phyloP scores from a whole-genome alignment of 1,284 basidiomycete genomes.

The Sporisorium scitamineum region DNA sequence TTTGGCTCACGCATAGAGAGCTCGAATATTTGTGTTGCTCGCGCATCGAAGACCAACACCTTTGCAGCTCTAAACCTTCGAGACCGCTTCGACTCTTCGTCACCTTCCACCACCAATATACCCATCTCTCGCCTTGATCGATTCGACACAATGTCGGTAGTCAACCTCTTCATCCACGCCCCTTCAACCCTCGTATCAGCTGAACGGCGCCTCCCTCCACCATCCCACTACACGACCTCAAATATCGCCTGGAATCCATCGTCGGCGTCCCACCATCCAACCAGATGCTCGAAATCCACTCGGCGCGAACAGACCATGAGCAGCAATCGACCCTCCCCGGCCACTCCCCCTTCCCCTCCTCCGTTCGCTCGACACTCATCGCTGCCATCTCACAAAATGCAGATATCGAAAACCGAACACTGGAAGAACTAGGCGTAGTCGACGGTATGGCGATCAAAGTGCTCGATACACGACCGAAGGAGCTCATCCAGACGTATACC shows the following conservation, averaged over 20 bases:
- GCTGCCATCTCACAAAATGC: slow-evolving; percentile 72
- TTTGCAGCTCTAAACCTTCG: neutral
- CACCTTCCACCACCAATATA: neutral
- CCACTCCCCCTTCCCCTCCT: slow-evolving; percentile 16
- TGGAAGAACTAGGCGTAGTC: slow-evolving; percentile 80
- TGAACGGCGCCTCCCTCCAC: slow-evolving; percentile 53
- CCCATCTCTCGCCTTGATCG: neutral
- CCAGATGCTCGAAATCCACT: slow-evolving; percentile 72
- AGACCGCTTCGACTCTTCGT: neutral
- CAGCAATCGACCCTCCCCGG: slow-evolving; percentile 43
- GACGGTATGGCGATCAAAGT: slow-evolving; percentile 83
- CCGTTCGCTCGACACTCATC: slow-evolving; percentile 73
- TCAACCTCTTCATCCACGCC: slow-evolving; percentile 58
- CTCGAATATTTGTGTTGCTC: neutral
- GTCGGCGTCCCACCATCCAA: slow-evolving; percentile 80
- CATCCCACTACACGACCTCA: slow-evolving; percentile 69
- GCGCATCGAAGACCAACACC: neutral
- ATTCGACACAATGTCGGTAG: slow-evolving; percentile 44
- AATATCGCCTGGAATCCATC: slow-evolving; percentile 84
- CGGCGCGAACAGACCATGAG: slow-evolving; percentile 65
- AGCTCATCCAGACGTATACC: slow-evolving; percentile 82
- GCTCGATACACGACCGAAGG: slow-evolving; percentile 51
- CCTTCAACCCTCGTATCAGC: slow-evolving; percentile 56
- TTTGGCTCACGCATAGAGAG: slow-evolving; percentile 1
- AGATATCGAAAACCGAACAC: slow-evolving; percentile 76